phyloP scores from a whole-genome alignment of 1,284 basidiomycete genomes.

The Sutorius eximius region DNA sequence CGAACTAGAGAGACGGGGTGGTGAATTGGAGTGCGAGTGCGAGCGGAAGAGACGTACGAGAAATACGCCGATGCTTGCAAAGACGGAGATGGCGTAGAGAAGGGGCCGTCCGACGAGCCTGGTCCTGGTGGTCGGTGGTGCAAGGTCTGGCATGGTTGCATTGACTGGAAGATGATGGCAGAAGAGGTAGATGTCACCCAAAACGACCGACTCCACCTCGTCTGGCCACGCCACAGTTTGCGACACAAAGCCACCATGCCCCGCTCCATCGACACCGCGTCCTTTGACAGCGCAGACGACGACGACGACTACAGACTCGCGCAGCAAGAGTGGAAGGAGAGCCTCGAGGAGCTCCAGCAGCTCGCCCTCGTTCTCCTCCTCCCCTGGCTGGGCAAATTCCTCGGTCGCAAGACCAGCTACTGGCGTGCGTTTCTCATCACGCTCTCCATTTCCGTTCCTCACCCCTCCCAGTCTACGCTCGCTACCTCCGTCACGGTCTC shows the following conservation, averaged over 20 bases:
- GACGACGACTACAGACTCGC: slow-evolving; percentile 74
- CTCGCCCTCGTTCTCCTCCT: slow-evolving; percentile 79
- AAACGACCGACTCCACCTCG: slow-evolving; percentile 8
- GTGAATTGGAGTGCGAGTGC: slow-evolving; percentile 10
- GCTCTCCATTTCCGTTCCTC: slow-evolving; percentile 13
- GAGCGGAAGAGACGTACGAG: slow-evolving; percentile 52
- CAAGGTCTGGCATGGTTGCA: slow-evolving; percentile 47
- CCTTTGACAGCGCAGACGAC: slow-evolving; percentile 59
- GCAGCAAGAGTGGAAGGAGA: slow-evolving; percentile 92
- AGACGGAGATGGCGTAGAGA: slow-evolving; percentile 80
- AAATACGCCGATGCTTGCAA: slow-evolving; percentile 88
- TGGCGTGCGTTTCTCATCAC: slow-evolving; percentile 60
- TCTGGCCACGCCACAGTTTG: not conserved
- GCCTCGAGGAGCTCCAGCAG: slow-evolving; percentile 78
- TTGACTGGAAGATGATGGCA: slow-evolving; percentile 29
- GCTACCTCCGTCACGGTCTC: slow-evolving; percentile 69
- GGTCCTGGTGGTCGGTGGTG: slow-evolving; percentile 36
- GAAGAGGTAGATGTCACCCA: slow-evolving; percentile 1
- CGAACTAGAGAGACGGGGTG: slow-evolving; percentile 56
- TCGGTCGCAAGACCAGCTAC: slow-evolving; percentile 83
- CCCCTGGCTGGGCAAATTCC: slow-evolving; percentile 86
- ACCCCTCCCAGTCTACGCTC: slow-evolving; percentile 57
- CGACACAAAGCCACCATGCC: slow-evolving; percentile 36
- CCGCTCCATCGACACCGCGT: slow-evolving; percentile 46
- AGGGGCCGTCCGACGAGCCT: slow-evolving; percentile 79